Evolutionary conservation across 306 rosid species (phyloP).

Genomic region (Myrica gale): DNA sequence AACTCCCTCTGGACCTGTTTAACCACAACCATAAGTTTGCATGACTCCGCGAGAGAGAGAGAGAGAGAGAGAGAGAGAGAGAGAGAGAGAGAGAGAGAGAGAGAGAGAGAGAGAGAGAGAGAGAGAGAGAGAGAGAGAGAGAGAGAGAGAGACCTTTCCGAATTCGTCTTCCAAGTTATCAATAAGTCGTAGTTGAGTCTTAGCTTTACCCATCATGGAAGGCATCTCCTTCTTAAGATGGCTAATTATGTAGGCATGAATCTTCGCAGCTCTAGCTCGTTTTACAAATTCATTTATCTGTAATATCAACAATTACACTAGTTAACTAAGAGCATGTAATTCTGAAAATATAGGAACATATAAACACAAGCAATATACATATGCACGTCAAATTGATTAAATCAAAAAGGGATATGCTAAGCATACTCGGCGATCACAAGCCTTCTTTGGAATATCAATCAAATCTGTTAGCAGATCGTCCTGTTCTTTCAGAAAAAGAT

Average conservation of each 20-base stretch:
- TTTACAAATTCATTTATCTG: slow-evolving; percentile 97
- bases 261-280: slow-evolving; percentile 84
- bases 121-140: no score
- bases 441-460: slow-evolving; percentile 82
- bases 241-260: slow-evolving; percentile 84
- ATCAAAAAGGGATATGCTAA: slow-evolving; percentile 1
- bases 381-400: neutral
- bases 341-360: neutral
- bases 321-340: neutral
- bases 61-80: neutral
- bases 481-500: slow-evolving; percentile 85
- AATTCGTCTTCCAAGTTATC: slow-evolving; percentile 72
- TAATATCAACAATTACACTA: neutral
- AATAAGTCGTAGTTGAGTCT: slow-evolving; percentile 70
- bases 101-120: neutral
- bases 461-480: slow-evolving; percentile 72
- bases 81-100: slow-evolving; percentile 32
- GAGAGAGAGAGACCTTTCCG: slow-evolving; percentile 56
- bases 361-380: neutral
- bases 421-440: slow-evolving; percentile 83
- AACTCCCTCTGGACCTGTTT: slow-evolving; percentile 78
- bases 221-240: slow-evolving; percentile 93
- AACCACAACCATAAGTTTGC: neutral
- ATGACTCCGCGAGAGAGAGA: neutral
- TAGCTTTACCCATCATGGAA: slow-evolving; percentile 80